phyloP scores from a whole-genome alignment of 2,329 filamentous ascomycete species.

The Fusarium robinianum region DNA sequence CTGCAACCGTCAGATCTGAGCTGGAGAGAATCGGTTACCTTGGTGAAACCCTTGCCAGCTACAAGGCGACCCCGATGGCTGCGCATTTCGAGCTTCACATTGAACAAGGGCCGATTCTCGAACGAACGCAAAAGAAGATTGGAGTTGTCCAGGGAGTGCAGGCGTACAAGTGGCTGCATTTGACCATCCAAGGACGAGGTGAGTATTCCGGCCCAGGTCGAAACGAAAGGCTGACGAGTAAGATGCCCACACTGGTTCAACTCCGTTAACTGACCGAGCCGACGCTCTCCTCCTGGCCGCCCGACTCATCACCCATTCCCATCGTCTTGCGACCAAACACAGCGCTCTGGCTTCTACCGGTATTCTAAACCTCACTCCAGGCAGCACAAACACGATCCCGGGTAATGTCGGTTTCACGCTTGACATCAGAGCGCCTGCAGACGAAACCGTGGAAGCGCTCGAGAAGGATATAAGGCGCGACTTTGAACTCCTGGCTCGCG shows the following conservation, averaged over 20 bases:
- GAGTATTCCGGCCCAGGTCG: neutral
- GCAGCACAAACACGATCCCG: conserved; percentile 25
- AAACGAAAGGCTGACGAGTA: conserved; percentile 4
- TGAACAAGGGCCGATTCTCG: conserved; percentile 78
- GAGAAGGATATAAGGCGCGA: conserved; percentile 28
- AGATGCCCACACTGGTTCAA: conserved; percentile 25
- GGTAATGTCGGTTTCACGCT: conserved; percentile 49
- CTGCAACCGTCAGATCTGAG: conserved; percentile 45
- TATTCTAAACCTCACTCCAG: conserved; percentile 15
- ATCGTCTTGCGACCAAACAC: conserved; percentile 18
- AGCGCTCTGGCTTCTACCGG: conserved; percentile 20
- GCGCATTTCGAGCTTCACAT: conserved; percentile 85
- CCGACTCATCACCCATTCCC: conserved; percentile 19
- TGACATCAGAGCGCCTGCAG: conserved; percentile 64
- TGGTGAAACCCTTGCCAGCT: conserved; percentile 47
- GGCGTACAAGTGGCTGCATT: conserved; percentile 41
- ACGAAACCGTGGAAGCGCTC: conserved; percentile 57
- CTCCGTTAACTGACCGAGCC: conserved; percentile 13
- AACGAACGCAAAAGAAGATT: conserved; percentile 44
- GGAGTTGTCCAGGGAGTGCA: conserved; percentile 42
- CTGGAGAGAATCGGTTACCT: conserved; percentile 74
- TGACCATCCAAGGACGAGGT: conserved; percentile 39
- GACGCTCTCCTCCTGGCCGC: conserved; percentile 21
- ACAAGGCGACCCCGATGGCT: conserved; percentile 59
- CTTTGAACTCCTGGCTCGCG: conserved; percentile 31